Percentiles rank a stretch among this genome's conserved stretches.
These are phyloP conservation scores for Bretschneidera sinensis DNA, from an alignment of 345 rosid genomes.

Conservation along the genomic window DNA sequence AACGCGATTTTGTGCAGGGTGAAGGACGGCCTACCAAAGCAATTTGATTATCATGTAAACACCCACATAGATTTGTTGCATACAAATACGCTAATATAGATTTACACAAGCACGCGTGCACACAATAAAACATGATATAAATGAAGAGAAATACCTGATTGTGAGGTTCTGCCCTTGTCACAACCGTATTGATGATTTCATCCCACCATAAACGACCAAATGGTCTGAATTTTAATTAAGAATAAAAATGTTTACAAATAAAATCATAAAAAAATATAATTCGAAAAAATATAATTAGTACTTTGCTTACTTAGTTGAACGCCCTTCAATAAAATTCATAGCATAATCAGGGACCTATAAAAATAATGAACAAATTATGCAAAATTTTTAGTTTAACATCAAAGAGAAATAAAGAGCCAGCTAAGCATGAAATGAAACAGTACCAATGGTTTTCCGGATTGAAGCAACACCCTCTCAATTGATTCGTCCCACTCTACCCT, in stretches of 20 bases:
- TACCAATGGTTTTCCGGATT: conserved; percentile 41
- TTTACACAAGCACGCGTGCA: no score
- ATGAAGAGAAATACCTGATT: conserved; percentile 24
- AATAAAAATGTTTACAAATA: neutral
- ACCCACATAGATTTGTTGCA: no score
- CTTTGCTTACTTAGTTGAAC: conserved; percentile 25
- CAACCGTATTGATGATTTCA: conserved; percentile 30
- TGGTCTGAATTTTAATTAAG: conserved; percentile 22
- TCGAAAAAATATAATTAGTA: conserved; percentile 1
- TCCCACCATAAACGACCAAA: conserved; percentile 44
- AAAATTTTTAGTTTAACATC: neutral
- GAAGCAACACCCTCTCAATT: conserved; percentile 25
- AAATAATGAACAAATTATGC: neutral
- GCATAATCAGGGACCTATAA: conserved; percentile 44
- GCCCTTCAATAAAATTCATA: conserved; percentile 19
- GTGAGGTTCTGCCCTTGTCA: conserved; percentile 43
- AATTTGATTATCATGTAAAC: no score
- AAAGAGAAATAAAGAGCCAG: neutral
- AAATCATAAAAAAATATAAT: neutral
- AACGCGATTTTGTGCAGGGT: conserved; percentile 43
- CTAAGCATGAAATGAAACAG: neutral
- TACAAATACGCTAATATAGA: no score
- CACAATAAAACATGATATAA: no score
- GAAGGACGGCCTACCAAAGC: conserved; percentile 19
- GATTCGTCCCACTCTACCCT: conserved; percentile 21